Evolutionary conservation across 495 filamentous ascomycete species (phyloP).

Genomic region (Talaromyces nanjingensis): DNA sequence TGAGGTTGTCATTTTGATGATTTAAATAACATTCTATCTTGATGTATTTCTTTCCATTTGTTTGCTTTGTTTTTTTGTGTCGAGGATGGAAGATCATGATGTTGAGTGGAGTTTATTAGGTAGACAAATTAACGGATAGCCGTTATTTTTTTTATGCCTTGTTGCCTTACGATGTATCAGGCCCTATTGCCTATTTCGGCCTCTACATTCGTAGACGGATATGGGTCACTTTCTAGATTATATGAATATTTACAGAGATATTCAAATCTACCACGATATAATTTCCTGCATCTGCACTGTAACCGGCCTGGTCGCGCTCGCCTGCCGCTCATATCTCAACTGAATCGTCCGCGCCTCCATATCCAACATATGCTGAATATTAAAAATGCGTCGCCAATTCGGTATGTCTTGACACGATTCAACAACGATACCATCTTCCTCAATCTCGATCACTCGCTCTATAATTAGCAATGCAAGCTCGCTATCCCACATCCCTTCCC

Average conservation of each 20-base stretch:
- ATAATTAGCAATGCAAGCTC: conserved; percentile 1
- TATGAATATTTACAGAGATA: background rate
- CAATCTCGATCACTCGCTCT: conserved; percentile 8
- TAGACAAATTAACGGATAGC: background rate
- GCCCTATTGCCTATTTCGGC: background rate
- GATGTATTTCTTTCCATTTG: background rate
- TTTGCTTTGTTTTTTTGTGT: background rate
- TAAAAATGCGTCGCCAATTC: conserved; percentile 8
- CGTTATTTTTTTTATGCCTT: conserved; percentile 2
- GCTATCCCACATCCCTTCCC: conserved; percentile 13
- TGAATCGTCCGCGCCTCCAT: background rate
- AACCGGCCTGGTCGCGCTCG: background rate
- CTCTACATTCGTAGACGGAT: background rate
- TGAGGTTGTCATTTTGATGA: background rate
- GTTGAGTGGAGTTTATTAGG: background rate
- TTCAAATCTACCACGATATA: background rate
- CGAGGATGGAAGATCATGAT: background rate
- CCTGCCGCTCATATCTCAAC: background rate
- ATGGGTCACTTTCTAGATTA: background rate
- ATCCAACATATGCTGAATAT: background rate
- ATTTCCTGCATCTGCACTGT: conserved; percentile 1
- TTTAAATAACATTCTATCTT: background rate
- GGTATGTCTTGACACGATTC: background rate
- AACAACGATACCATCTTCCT: conserved; percentile 8
- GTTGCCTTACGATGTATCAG: conserved; percentile 2